Conservation (phyloP, 163 green algal species). For the Scenedesmus sp. region DNA sequence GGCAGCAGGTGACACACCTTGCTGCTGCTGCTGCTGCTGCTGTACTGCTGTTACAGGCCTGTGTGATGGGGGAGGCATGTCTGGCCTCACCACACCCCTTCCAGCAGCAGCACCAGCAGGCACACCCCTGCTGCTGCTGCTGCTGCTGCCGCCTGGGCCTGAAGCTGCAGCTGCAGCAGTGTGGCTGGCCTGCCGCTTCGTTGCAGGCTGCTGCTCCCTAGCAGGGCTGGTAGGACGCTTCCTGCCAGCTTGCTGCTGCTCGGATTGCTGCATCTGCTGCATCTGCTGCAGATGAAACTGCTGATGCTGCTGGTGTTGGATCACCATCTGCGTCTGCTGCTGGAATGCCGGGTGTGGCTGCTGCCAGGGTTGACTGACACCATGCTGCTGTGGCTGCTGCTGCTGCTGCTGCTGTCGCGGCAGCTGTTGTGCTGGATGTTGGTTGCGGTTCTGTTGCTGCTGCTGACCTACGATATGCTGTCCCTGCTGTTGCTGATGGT, state of each 20-base stretch:
- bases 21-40: conserved; percentile 12
- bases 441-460: background rate
- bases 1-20: background rate
- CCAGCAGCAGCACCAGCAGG: background rate
- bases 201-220: background rate
- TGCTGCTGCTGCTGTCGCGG: background rate
- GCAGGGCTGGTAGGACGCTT: conserved; percentile 1
- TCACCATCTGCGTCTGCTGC: background rate
- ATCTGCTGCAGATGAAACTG: background rate
- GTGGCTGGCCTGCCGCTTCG: conserved; percentile 1
- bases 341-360: background rate
- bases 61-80: background rate
- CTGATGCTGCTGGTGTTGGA: conserved; percentile 14
- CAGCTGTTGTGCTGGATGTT: background rate
- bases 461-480: background rate
- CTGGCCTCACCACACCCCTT: background rate
- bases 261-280: background rate
- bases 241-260: background rate
- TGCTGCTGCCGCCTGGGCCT: background rate
- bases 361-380: background rate
- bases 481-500: conserved; percentile 1
- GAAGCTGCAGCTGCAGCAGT: conserved; percentile 13
- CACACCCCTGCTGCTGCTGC: background rate
- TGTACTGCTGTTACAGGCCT: background rate
- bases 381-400: conserved; percentile 8